Conservation (phyloP, 306 rosid species). For the Mimosa pudica region DNA sequence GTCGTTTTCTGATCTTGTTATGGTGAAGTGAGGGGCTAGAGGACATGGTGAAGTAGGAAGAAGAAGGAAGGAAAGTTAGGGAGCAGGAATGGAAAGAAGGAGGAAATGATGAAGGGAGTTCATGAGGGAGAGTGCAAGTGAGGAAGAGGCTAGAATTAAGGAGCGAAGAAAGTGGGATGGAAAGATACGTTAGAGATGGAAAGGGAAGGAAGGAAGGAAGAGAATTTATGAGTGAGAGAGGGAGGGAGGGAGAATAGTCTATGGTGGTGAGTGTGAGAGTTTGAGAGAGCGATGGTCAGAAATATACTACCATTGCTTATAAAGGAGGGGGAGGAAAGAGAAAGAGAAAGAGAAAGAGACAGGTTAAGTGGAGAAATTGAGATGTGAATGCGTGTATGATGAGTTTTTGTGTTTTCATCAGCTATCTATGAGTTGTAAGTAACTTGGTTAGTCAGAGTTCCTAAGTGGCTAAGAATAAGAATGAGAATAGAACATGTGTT, state of each 20-base stretch:
- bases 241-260: constrained; percentile 12
- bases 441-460: too few species aligned
- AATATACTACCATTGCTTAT: constrained; percentile 10
- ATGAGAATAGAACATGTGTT: too few species aligned
- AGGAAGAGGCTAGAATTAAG: too few species aligned
- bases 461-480: too few species aligned
- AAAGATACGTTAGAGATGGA: constrained; percentile 36
- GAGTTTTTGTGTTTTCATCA: too few species aligned
- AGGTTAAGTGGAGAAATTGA: too few species aligned
- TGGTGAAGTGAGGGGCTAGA: constrained; percentile 42
- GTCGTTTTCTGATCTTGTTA: constrained; percentile 52
- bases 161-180: constrained; percentile 42
- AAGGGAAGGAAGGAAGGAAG: constrained; percentile 7
- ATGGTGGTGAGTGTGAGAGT: not conserved
- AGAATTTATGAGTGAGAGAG: not conserved
- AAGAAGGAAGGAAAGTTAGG: constrained; percentile 24
- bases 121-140: constrained; percentile 7
- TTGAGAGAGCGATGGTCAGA: constrained; percentile 22
- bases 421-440: too few species aligned
- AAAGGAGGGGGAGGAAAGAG: constrained; percentile 26
- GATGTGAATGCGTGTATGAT: too few species aligned
- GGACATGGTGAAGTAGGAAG: constrained; percentile 50
- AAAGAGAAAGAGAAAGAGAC: not conserved
- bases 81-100: constrained; percentile 27
- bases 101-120: constrained; percentile 34